Conservation (phyloP, 306 rosid genomes). For the Comarum palustre region DNA sequence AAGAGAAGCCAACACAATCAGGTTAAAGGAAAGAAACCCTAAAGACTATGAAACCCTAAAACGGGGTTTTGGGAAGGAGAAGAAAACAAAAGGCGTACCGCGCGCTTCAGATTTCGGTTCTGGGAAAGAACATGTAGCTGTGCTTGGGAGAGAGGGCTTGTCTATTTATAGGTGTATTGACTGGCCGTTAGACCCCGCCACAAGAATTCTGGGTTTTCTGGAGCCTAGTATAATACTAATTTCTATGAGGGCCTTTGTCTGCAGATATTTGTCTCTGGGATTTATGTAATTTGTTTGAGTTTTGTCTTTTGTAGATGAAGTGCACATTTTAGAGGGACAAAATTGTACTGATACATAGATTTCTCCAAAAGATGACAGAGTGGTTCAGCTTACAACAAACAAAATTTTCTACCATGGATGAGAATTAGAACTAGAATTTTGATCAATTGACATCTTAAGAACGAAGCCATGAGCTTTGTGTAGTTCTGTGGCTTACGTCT, state of each 20-base stretch:
- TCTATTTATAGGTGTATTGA: not conserved
- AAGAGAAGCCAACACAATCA: not conserved
- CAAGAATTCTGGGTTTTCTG: not conserved
- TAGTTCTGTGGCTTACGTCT: not conserved
- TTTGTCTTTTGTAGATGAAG: no score
- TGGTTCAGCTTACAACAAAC: not conserved
- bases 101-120: not conserved
- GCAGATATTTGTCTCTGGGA: not conserved
- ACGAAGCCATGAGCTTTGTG: not conserved
- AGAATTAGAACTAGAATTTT: not conserved
- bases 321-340: no score
- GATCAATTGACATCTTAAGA: not conserved
- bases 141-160: not conserved
- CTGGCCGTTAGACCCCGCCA: slow-evolving; percentile 5
- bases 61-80: not conserved
- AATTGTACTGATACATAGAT: slow-evolving; percentile 7
- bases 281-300: no score
- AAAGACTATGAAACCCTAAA: slow-evolving; percentile 6
- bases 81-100: not conserved
- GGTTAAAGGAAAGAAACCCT: not conserved
- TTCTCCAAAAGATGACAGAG: not conserved
- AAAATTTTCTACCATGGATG: not conserved
- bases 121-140: not conserved
- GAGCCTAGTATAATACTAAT: not conserved
- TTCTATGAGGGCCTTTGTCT: not conserved